Evolutionary conservation across 345 rosid genomes (phyloP).

Genomic region (Lumnitzera racemosa): DNA sequence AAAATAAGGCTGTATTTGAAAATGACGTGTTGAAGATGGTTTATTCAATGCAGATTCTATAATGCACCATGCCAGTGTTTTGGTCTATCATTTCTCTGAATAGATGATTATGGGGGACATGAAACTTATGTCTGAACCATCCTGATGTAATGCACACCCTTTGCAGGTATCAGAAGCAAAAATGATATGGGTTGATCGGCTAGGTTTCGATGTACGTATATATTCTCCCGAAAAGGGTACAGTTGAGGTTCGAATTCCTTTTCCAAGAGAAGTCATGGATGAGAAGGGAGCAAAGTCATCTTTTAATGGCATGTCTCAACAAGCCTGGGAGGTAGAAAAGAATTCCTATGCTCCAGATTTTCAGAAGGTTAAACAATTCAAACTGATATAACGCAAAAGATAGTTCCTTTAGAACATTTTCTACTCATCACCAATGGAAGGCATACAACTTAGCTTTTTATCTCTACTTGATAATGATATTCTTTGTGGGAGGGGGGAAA

Average conservation of each 20-base stretch:
- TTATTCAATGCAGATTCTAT: too few relatives aligned
- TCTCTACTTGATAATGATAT: too few relatives aligned
- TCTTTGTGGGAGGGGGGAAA: too few relatives aligned
- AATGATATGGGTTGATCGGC: conserved; percentile 84
- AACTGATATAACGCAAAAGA: conserved; percentile 24
- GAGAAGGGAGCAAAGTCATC: conserved; percentile 89
- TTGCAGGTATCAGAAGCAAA: conserved; percentile 69
- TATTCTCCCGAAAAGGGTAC: conserved; percentile 39
- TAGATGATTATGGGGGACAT: too few relatives aligned
- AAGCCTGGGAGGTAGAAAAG: conserved; percentile 94
- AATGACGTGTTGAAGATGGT: too few relatives aligned
- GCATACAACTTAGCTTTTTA: too few relatives aligned
- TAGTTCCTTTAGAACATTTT: too few relatives aligned
- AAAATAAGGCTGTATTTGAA: too few relatives aligned
- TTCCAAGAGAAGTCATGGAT: conserved; percentile 76
- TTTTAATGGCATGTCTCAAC: conserved; percentile 86
- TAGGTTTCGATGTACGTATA: conserved; percentile 76
- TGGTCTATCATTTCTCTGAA: too few relatives aligned
- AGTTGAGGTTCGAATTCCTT: conserved; percentile 77
- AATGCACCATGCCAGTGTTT: too few relatives aligned
- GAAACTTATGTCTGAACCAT: background rate
- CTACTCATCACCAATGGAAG: too few relatives aligned
- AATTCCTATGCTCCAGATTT: conserved; percentile 41
- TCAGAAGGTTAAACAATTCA: conserved; percentile 58
- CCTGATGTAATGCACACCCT: background rate